These are phyloP conservation scores for Barnettozyma pratensis DNA, from an alignment of 805 yeast species.

Conservation along the genomic window DNA sequence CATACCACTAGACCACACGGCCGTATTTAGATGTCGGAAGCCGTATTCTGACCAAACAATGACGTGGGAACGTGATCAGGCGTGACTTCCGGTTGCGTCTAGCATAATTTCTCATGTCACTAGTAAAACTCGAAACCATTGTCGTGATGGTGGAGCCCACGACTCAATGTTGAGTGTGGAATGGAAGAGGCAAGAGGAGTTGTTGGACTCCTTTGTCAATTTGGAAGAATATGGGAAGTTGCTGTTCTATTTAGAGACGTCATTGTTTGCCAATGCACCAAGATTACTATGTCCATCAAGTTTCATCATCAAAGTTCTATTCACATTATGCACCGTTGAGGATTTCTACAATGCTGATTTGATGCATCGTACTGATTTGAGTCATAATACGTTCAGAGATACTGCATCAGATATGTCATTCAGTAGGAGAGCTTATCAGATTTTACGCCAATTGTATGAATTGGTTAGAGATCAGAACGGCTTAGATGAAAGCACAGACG, in stretches of 20 bases:
- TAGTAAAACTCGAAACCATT: no score
- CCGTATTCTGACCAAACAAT: background rate
- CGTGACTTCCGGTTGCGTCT: no score
- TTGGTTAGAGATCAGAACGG: slow-evolving; percentile 7
- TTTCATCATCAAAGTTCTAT: slow-evolving; percentile 28
- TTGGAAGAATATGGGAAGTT: slow-evolving; percentile 32
- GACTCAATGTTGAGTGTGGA: background rate
- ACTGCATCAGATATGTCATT: slow-evolving; percentile 25
- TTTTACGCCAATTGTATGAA: slow-evolving; percentile 22
- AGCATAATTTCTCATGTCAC: no score
- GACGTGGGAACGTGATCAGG: no score
- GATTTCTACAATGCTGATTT: slow-evolving; percentile 20
- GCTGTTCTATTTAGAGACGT: slow-evolving; percentile 30
- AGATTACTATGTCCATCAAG: slow-evolving; percentile 28
- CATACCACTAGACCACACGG: slow-evolving; percentile 31
- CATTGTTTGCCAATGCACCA: slow-evolving; percentile 22
- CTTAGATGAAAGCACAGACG: background rate
- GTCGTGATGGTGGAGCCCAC: no score
- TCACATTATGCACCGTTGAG: slow-evolving; percentile 34
- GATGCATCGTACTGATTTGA: slow-evolving; percentile 15
- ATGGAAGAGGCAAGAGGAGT: slow-evolving; percentile 12
- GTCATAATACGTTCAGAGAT: slow-evolving; percentile 24
- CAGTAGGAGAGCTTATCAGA: slow-evolving; percentile 28
- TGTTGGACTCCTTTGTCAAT: slow-evolving; percentile 18
- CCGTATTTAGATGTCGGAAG: slow-evolving; percentile 7